phyloP scores from a whole-genome alignment of 495 filamentous ascomycete genomes.

The Penicillium paxilli region DNA sequence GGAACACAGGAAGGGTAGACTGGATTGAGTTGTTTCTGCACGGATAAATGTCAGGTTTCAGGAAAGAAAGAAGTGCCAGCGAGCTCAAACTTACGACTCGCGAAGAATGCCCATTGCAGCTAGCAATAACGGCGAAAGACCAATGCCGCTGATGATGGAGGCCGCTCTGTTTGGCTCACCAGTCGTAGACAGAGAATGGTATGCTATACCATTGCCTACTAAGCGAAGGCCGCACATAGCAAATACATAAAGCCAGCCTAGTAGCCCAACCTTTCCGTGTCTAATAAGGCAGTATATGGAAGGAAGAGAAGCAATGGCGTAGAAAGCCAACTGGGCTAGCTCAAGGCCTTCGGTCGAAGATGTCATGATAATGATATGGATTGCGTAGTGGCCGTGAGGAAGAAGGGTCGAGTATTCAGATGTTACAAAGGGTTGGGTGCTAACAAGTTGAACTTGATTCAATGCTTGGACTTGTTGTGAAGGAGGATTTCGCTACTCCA shows the following conservation, averaged over 20 bases:
- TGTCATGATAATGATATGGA: background rate
- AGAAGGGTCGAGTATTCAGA: too few species aligned
- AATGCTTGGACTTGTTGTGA: too few species aligned
- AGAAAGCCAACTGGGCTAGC: slow-evolving; percentile 35
- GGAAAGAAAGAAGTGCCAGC: background rate
- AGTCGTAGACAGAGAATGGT: slow-evolving; percentile 18
- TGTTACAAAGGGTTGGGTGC: too few species aligned
- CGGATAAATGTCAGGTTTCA: background rate
- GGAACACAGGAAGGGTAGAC: background rate
- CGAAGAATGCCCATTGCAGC: slow-evolving; percentile 36
- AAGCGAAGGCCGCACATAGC: slow-evolving; percentile 38
- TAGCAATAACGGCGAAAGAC: slow-evolving; percentile 42
- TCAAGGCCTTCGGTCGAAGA: slow-evolving; percentile 24
- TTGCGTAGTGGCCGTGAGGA: too few species aligned
- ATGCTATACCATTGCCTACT: slow-evolving; percentile 32
- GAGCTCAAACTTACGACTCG: slow-evolving; percentile 33
- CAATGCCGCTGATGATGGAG: slow-evolving; percentile 39
- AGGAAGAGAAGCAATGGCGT: slow-evolving; percentile 30
- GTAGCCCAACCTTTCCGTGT: slow-evolving; percentile 34
- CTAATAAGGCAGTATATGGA: slow-evolving; percentile 30
- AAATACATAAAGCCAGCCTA: slow-evolving; percentile 42
- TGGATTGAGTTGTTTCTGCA: slow-evolving; percentile 14
- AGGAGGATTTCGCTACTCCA: too few species aligned
- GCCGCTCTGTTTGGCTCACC: slow-evolving; percentile 18
- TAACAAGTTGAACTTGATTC: too few species aligned